Evolutionary conservation across 2,329 filamentous ascomycete species (phyloP).

Genomic region (Sporothrix dimorphospora): DNA sequence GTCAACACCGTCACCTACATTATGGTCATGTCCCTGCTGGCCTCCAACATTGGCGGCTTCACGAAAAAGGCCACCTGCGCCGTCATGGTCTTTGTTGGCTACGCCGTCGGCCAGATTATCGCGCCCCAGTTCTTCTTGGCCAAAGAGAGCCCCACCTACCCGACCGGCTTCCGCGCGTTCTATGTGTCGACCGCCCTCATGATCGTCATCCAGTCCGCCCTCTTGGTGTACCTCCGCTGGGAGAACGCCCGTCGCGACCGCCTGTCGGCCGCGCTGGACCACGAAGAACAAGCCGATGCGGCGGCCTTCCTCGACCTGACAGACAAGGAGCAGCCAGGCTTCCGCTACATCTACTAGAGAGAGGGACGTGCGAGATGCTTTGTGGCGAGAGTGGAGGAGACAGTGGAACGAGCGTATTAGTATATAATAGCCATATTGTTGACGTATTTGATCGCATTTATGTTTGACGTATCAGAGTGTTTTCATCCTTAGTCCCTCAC

Average conservation of each 20-base stretch:
- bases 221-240: conserved; percentile 49
- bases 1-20: conserved; percentile 60
- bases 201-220: conserved; percentile 51
- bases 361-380: no score
- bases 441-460: neutral
- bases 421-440: neutral
- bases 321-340: conserved; percentile 29
- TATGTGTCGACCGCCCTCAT: conserved; percentile 62
- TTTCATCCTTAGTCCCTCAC: neutral
- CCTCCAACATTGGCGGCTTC: conserved; percentile 67
- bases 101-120: conserved; percentile 58
- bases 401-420: neutral
- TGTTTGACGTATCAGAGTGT: no score
- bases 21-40: conserved; percentile 62
- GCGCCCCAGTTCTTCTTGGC: conserved; percentile 56
- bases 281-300: conserved; percentile 25
- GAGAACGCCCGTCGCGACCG: conserved; percentile 26
- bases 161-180: conserved; percentile 67
- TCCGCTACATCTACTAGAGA: conserved; percentile 29
- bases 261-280: conserved; percentile 18
- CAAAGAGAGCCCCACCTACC: conserved; percentile 62
- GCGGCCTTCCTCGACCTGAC: conserved; percentile 26
- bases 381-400: no score
- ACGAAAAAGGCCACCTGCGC: conserved; percentile 71
- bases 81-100: conserved; percentile 65